Percentiles rank a stretch among this genome's conserved stretches.
phyloP scores from a whole-genome alignment of 768 basidiomycete species.

The Leccinum disarticulatum region DNA sequence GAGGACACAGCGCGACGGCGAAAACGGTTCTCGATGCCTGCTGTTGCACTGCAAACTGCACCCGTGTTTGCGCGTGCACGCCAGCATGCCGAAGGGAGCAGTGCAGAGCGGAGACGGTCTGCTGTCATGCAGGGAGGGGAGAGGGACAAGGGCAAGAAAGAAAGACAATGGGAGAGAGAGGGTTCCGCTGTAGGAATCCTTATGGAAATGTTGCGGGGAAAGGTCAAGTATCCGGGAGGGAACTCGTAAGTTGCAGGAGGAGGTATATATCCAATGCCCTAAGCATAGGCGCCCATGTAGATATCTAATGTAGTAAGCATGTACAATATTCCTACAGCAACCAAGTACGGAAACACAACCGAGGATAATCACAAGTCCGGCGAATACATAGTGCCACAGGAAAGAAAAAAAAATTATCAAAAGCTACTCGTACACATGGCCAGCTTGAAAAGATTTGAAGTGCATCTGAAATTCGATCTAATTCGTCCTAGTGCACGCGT shows the following conservation, averaged over 20 bases:
- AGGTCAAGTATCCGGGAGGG: conserved; percentile 23
- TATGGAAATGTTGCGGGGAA: conserved; percentile 33
- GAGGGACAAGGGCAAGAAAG: conserved; percentile 21
- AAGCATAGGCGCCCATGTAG: background rate
- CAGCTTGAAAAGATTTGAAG: no score
- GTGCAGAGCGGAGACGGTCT: conserved; percentile 44
- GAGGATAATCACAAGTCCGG: no score
- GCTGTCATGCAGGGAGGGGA: conserved; percentile 55
- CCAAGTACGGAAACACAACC: background rate
- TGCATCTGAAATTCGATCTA: no score
- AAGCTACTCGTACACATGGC: no score
- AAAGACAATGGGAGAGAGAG: conserved; percentile 22
- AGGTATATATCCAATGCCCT: background rate
- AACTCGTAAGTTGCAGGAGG: conserved; percentile 2
- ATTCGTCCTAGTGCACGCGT: background rate
- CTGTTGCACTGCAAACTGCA: conserved; percentile 72
- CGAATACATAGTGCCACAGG: no score
- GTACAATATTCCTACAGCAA: background rate
- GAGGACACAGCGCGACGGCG: conserved; percentile 63
- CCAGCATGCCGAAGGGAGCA: conserved; percentile 18
- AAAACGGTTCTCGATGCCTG: conserved; percentile 75
- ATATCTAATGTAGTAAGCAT: background rate
- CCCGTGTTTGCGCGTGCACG: conserved; percentile 62
- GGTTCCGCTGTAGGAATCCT: conserved; percentile 31
- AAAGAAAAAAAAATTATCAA: background rate